Conservation (phyloP, 2,329 filamentous ascomycete genomes). For the Cladosporium sp. region DNA sequence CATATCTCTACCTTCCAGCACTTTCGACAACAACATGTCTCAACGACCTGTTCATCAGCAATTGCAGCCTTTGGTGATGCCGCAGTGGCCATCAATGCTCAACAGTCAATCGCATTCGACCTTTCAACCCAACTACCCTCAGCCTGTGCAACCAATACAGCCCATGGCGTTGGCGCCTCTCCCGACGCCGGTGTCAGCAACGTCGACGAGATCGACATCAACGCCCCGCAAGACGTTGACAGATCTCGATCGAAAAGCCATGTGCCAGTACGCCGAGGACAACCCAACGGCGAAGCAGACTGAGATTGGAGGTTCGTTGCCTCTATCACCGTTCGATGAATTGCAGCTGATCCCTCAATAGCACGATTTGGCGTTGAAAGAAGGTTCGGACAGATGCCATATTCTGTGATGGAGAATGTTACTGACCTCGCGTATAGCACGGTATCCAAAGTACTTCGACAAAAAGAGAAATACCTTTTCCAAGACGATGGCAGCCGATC, state of each 20-base stretch:
- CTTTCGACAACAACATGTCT: conserved; percentile 52
- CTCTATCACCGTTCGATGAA: not conserved
- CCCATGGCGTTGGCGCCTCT: conserved; percentile 48
- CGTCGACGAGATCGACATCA: conserved; percentile 38
- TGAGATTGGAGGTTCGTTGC: conserved; percentile 77
- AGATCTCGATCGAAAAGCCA: conserved; percentile 81
- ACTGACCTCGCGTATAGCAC: conserved; percentile 58
- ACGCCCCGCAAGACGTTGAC: conserved; percentile 67
- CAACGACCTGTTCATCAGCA: conserved; percentile 50
- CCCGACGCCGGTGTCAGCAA: conserved; percentile 49
- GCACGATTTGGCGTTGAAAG: conserved; percentile 92
- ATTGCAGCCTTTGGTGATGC: conserved; percentile 69
- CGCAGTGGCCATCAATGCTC: conserved; percentile 79
- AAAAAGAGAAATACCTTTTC: conserved; percentile 91
- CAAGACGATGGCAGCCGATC: conserved; percentile 74
- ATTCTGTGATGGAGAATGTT: not conserved
- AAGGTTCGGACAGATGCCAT: conserved; percentile 63
- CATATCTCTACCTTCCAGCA: conserved; percentile 52
- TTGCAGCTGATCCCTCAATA: conserved; percentile 37
- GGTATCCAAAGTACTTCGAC: conserved; percentile 93
- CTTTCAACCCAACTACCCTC: conserved; percentile 59
- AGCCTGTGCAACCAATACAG: conserved; percentile 44
- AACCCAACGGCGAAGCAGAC: conserved; percentile 90
- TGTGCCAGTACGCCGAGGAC: conserved; percentile 92
- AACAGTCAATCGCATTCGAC: conserved; percentile 58